Base-by-base conservation (phyloP, 805 yeast genomes). In the Candida corydali region DNA sequence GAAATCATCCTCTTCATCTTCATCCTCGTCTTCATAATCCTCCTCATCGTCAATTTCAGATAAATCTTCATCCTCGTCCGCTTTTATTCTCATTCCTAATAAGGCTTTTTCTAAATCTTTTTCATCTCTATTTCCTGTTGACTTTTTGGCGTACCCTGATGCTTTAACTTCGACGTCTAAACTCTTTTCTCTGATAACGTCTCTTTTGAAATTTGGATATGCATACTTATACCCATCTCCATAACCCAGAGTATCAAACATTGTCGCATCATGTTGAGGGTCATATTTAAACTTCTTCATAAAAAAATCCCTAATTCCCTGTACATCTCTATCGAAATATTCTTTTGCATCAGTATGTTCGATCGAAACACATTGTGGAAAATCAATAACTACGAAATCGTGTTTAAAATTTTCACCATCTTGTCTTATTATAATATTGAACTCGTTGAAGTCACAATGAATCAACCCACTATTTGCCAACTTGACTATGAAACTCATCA, bases 361-460 rank as follows among this genome's bases (percentile, higher is more conserved):
- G 31, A 86, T 85, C 16, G 96, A 86, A 12, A 93, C 84, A 77
- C 97, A 91, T 62, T 93, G 99, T 3, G 99, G 99, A 70, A 93
- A 93, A 70, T 93, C 99, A 51, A 93, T 91, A 18, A 93, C 96
- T 15, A 89, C 82, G 51, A 88, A 86, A 34, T 86, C 93, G 29
- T 65, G 62, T 38, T 80, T 86, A 39, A 62, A 64, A 14, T 69
- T 53, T 27, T 57, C 67, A 12, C 64, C 62, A 14, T 70, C 74
- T 44, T 83, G 83, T 27, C 84, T 70, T 20, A 87, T 80, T 75
- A 93, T 86, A 48, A 93, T 87, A 59, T 93, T 93, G 61, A 93
- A 93, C 63, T 93, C 99, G 59, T 93, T 93, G 66, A 81, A 93
- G 67, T 93, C 99, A 71, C 98, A 91, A 61, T 93, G 99, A 37